These are phyloP conservation scores for Aspergillus cavernicola DNA, from an alignment of 495 filamentous ascomycete species.

Conservation along the genomic window DNA sequence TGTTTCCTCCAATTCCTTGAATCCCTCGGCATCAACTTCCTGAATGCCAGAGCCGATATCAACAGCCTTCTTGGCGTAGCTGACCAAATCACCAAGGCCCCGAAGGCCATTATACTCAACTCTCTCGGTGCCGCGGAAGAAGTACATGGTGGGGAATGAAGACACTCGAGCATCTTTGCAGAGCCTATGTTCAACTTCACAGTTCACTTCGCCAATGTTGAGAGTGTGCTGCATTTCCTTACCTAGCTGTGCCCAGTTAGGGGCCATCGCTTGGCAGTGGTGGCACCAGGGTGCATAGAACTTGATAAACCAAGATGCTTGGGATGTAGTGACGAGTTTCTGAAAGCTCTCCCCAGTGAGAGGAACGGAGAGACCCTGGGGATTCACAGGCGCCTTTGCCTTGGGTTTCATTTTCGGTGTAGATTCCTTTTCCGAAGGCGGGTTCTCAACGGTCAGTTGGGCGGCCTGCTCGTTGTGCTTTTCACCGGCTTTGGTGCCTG, in stretches of 20 bases:
- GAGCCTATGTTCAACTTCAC: conserved; percentile 73
- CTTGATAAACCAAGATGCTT: conserved; percentile 96
- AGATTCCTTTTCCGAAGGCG: conserved; percentile 28
- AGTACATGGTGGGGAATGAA: conserved; percentile 84
- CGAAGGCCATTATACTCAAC: conserved; percentile 92
- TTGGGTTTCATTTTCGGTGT: conserved; percentile 29
- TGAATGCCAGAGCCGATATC: conserved; percentile 71
- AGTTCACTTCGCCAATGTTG: conserved; percentile 96
- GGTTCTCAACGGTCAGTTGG: conserved; percentile 27
- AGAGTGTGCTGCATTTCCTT: conserved; percentile 83
- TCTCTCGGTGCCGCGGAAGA: conserved; percentile 87
- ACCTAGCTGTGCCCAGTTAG: conserved; percentile 84
- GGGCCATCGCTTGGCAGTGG: conserved; percentile 89
- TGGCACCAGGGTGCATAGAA: conserved; percentile 98
- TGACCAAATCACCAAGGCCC: conserved; percentile 85
- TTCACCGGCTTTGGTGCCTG: conserved; percentile 40
- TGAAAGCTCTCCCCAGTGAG: conserved; percentile 86
- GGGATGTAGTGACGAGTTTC: conserved; percentile 75
- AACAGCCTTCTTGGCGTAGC: conserved; percentile 81
- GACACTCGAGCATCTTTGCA: conserved; percentile 82
- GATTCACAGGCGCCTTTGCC: conserved; percentile 59
- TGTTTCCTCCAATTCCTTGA: conserved; percentile 84
- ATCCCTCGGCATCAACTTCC: conserved; percentile 70
- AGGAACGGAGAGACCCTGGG: conserved; percentile 65
- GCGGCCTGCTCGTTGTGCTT: conserved; percentile 43